phyloP scores from a whole-genome alignment of 805 yeast genomes.

The Cyberlindnera xishuangbannaensis region DNA sequence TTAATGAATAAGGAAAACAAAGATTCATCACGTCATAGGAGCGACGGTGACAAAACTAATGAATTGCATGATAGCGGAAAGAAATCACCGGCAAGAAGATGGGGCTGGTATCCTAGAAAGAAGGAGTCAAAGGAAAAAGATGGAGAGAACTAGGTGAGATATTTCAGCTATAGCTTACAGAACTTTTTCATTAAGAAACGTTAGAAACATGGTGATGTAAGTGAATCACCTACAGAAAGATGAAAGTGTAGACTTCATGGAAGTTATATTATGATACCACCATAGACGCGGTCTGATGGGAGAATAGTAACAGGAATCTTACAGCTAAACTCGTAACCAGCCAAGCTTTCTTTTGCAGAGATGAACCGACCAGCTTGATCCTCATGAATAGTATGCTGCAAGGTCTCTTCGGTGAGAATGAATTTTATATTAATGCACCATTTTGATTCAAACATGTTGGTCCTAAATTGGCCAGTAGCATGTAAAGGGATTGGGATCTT shows the following conservation, averaged over 20 bases:
- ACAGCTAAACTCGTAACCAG: slow-evolving; percentile 37
- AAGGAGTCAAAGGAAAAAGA: slow-evolving; percentile 6
- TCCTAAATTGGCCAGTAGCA: slow-evolving; percentile 34
- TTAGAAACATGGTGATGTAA: no score
- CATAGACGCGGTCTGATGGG: slow-evolving; percentile 41
- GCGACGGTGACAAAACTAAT: no score
- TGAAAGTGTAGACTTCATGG: not conserved
- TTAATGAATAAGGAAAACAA: slow-evolving; percentile 9
- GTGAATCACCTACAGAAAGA: no score
- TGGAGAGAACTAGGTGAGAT: no score
- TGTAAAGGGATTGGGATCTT: slow-evolving; percentile 31
- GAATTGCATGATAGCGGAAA: slow-evolving; percentile 5
- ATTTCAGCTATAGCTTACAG: no score
- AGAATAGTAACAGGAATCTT: slow-evolving; percentile 39
- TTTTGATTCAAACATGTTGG: slow-evolving; percentile 33
- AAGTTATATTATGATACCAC: slow-evolving; percentile 35
- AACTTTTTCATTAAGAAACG: no score
- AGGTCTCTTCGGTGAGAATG: slow-evolving; percentile 25
- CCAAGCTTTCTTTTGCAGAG: slow-evolving; percentile 29
- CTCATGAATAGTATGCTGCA: slow-evolving; percentile 23
- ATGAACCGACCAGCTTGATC: slow-evolving; percentile 32
- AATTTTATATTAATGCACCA: slow-evolving; percentile 34
- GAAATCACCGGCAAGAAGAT: slow-evolving; percentile 14
- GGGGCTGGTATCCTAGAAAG: slow-evolving; percentile 18
- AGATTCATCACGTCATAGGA: no score